Evolutionary conservation across 2,329 filamentous ascomycete genomes (phyloP), one percentile per base, ranked within the genome.

Genomic region (Grosmannia clavigera): DNA sequence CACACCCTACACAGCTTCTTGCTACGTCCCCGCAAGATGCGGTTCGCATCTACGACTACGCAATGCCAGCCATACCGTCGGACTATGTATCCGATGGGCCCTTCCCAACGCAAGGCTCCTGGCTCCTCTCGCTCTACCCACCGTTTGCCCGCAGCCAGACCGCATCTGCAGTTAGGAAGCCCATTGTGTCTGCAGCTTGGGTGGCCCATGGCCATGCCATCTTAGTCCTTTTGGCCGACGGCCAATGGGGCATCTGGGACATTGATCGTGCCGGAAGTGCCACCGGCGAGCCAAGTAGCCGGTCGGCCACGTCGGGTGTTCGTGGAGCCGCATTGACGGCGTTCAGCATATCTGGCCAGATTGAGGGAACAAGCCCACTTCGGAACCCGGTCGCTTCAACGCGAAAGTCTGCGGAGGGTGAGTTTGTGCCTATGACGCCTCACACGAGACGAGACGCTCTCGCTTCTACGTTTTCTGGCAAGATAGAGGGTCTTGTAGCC

Each of bases 191-290:
- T 56, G 81, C 83, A 1, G 76, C 78, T 5, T 86, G 84, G 84
- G 78, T 86, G 55, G 74, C 78, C 2, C 78, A 80, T 61, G 84
- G 84, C 11, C 76, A 79, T 55, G 83, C 83, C 5, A 73, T 86
- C 33, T 71, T 86, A 50, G 75, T 76, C 1, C 73, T 86, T 2
- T 72, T 86, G 3, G 79, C 80, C 1, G 84, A 86, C 65, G 84
- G 83, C 7, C 82, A 83, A 68, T 86, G 84, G 84, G 84, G 82
- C 16, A 80, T 86, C 40, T 86, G 83, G 83, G 83, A 86, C 65
- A 76, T 86, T 53, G 81, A 85, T 63, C 81, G 82, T 9, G 75
- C 75, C 35, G 79, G 78, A 48, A 79, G 81, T 1, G 69, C 76
- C 43, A 60, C 64, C 1, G 58, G 52, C 16, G 43, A 82, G 4